phyloP scores from a whole-genome alignment of 306 rosid species.

The Dryas drummondii region DNA sequence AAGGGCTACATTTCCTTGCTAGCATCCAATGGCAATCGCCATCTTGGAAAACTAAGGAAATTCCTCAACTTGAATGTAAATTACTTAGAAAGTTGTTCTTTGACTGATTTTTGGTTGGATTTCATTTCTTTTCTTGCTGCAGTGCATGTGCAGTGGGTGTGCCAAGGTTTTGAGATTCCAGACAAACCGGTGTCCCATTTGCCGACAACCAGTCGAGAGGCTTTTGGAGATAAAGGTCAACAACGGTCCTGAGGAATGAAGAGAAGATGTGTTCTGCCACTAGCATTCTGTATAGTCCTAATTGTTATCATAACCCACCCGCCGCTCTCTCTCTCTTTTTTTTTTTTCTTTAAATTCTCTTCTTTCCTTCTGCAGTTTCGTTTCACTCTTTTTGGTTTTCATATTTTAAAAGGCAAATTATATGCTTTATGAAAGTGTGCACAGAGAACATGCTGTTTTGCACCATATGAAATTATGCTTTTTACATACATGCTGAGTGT shows the following conservation, averaged over 20 bases:
- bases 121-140: conserved; percentile 32
- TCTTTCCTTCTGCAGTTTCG: conserved; percentile 15
- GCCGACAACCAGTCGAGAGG: conserved; percentile 97
- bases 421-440: conserved; percentile 10
- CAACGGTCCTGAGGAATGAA: conserved; percentile 53
- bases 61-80: neutral
- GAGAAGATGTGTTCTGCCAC: conserved; percentile 21
- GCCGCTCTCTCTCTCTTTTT: neutral
- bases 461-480: conserved; percentile 35
- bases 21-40: neutral
- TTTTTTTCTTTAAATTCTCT: conserved; percentile 9
- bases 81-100: neutral
- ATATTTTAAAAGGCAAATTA: neutral
- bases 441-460: conserved; percentile 39
- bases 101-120: conserved; percentile 22
- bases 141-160: conserved; percentile 96
- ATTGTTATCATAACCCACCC: neutral
- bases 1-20: neutral
- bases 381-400: neutral
- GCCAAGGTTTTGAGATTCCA: conserved; percentile 89
- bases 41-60: neutral
- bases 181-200: conserved; percentile 90
- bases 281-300: conserved; percentile 24
- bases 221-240: conserved; percentile 88
- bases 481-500: conserved; percentile 23